phyloP scores from a whole-genome alignment of 345 rosid species.

The Arabidopsis suecica region DNA sequence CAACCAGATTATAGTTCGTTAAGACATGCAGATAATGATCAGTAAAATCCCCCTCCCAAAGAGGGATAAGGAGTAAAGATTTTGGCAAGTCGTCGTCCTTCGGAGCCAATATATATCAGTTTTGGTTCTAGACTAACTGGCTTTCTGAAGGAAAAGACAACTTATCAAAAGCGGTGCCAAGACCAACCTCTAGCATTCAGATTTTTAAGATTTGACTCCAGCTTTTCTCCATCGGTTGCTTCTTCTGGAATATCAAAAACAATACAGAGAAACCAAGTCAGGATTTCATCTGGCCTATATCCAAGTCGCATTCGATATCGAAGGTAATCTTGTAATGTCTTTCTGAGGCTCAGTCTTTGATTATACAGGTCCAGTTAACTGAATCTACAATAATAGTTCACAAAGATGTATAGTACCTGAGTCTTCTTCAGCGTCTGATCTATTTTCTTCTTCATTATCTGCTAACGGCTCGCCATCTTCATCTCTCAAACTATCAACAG shows the following conservation, averaged over 20 bases:
- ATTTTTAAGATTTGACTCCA: slow-evolving; percentile 73
- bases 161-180: slow-evolving; percentile 2
- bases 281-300: slow-evolving; percentile 13
- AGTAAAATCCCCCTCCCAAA: neutral
- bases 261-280: slow-evolving; percentile 17
- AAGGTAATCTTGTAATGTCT: slow-evolving; percentile 3
- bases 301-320: neutral
- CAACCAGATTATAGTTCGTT: neutral
- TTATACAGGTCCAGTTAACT: slow-evolving; percentile 22
- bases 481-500: slow-evolving; percentile 64
- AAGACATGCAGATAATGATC: neutral
- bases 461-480: slow-evolving; percentile 60
- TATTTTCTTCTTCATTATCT: slow-evolving; percentile 67
- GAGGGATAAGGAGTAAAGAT: neutral
- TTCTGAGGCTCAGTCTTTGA: slow-evolving; percentile 1
- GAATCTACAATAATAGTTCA: slow-evolving; percentile 15
- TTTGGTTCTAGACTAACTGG: slow-evolving; percentile 1
- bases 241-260: slow-evolving; percentile 48
- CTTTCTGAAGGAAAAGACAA: slow-evolving; percentile 12
- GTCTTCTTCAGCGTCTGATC: slow-evolving; percentile 73
- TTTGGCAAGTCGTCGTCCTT: neutral
- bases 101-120: neutral
- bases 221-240: slow-evolving; percentile 57
- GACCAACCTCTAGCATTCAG: slow-evolving; percentile 73
- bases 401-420: slow-evolving; percentile 53